These are phyloP conservation scores for Ceratobasidium sp. DNA, from an alignment of 1,284 basidiomycete species.

Conservation along the genomic window DNA sequence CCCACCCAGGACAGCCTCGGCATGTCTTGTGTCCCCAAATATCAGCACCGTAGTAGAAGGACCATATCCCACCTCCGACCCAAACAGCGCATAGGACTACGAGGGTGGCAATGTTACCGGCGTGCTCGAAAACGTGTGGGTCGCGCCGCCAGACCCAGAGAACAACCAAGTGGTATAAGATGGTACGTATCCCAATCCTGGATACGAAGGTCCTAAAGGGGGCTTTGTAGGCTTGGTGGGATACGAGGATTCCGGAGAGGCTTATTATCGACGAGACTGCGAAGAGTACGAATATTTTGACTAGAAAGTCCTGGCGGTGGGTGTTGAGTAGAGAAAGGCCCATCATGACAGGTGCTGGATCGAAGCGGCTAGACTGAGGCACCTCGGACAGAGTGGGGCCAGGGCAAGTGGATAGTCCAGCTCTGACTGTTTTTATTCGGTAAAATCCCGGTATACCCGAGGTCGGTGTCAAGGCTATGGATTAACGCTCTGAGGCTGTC, in stretches of 20 bases:
- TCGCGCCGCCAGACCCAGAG: background rate
- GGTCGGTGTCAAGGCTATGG: background rate
- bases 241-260: background rate
- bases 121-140: slow-evolving; percentile 8
- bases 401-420: background rate
- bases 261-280: background rate
- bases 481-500: too few relatives aligned
- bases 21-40: slow-evolving; percentile 25
- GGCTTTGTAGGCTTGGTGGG: slow-evolving; percentile 3
- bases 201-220: background rate
- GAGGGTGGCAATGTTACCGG: background rate
- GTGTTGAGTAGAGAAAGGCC: background rate
- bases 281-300: slow-evolving; percentile 1
- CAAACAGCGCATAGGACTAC: background rate
- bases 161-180: slow-evolving; percentile 3
- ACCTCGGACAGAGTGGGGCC: too few relatives aligned
- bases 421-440: background rate
- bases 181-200: slow-evolving; percentile 9
- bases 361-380: too few relatives aligned
- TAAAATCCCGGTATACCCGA: background rate
- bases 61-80: slow-evolving; percentile 7
- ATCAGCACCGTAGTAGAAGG: slow-evolving; percentile 1
- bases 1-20: background rate
- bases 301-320: background rate
- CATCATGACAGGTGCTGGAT: too few relatives aligned